These are phyloP conservation scores for Phycomyces nitens DNA, from an alignment of 192 early-diverging fungal genomes.

Conservation along the genomic window DNA sequence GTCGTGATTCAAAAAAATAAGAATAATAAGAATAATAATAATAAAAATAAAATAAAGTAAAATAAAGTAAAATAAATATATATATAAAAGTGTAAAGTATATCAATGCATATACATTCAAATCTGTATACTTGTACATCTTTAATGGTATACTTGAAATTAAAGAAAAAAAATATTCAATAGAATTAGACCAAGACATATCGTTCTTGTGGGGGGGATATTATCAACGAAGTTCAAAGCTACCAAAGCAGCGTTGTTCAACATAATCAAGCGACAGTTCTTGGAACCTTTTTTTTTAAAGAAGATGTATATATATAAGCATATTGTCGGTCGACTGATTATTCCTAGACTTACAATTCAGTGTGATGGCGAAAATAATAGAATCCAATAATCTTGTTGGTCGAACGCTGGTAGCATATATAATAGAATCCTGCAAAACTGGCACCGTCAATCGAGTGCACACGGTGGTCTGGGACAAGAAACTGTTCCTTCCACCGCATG, in stretches of 20 bases:
- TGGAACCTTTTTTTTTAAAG: conserved; percentile 37
- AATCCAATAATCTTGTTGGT: conserved; percentile 61
- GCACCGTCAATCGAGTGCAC: conserved; percentile 75
- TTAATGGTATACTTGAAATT: no score
- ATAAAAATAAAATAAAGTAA: no score
- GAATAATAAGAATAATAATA: no score
- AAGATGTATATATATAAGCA: neutral
- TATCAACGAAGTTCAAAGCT: conserved; percentile 47
- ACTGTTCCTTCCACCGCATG: conserved; percentile 95
- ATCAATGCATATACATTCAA: no score
- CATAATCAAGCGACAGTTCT: conserved; percentile 41
- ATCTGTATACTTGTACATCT: no score
- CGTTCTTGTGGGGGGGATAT: no score
- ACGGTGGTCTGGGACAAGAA: conserved; percentile 82
- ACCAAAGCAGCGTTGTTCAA: conserved; percentile 35
- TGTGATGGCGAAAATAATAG: conserved; percentile 56
- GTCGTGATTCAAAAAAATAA: no score
- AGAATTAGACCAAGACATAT: no score
- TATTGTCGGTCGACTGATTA: neutral
- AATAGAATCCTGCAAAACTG: conserved; percentile 90
- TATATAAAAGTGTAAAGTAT: no score
- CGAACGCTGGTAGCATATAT: conserved; percentile 67
- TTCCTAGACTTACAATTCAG: conserved; percentile 44
- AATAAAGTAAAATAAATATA: no score
- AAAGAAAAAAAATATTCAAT: no score